phyloP scores from a whole-genome alignment of 2,329 filamentous ascomycete genomes.

The Knoxdaviesia proteae region DNA sequence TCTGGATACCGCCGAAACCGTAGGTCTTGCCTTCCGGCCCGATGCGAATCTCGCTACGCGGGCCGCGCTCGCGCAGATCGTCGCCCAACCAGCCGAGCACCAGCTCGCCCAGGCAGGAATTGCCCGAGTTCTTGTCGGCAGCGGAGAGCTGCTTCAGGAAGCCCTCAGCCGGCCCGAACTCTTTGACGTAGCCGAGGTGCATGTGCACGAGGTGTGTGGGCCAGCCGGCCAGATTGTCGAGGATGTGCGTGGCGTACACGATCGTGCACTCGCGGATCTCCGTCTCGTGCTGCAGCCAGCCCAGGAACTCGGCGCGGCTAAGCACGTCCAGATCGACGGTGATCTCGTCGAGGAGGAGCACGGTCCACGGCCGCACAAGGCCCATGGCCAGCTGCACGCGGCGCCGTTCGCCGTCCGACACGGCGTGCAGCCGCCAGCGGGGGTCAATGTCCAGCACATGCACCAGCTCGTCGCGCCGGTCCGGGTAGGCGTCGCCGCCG shows the following conservation, averaged over 20 bases:
- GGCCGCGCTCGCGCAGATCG: constrained; percentile 61
- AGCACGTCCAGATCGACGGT: constrained; percentile 90
- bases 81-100: constrained; percentile 73
- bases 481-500: constrained; percentile 66
- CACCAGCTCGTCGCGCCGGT: constrained; percentile 70
- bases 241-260: constrained; percentile 91
- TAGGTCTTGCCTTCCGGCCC: constrained; percentile 46
- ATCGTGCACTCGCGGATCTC: constrained; percentile 67
- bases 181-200: constrained; percentile 71
- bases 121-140: constrained; percentile 30
- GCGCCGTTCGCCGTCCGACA: constrained; percentile 77
- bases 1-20: constrained; percentile 23
- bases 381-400: constrained; percentile 95
- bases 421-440: constrained; percentile 86
- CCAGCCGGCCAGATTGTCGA: constrained; percentile 89
- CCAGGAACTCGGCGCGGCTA: constrained; percentile 63
- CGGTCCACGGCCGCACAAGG: constrained; percentile 71
- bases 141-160: constrained; percentile 37
- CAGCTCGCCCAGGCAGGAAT: constrained; percentile 68
- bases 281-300: constrained; percentile 73
- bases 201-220: constrained; percentile 92
- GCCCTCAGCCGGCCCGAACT: constrained; percentile 55
- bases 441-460: constrained; percentile 79
- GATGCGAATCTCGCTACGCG: constrained; percentile 37
- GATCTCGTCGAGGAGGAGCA: constrained; percentile 85